These are phyloP conservation scores for Globisporangium radiosum DNA, from an alignment of 352 stramenopile species.

Conservation along the genomic window DNA sequence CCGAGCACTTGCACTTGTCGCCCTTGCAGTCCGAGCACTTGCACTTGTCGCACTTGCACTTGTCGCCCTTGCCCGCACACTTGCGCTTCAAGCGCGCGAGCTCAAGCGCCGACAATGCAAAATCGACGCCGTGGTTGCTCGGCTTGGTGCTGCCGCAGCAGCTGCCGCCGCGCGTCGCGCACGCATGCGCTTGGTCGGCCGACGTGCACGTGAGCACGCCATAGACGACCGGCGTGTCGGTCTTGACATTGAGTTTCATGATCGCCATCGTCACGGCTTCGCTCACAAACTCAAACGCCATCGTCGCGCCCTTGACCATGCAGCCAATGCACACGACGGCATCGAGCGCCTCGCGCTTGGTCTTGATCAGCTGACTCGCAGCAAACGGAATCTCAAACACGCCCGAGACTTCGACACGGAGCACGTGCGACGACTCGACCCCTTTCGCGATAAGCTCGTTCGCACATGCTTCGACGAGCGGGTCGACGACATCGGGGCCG, in stretches of 20 bases:
- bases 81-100: conserved; percentile 86
- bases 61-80: conserved; percentile 27
- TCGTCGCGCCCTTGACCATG: conserved; percentile 93
- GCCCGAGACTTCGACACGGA: conserved; percentile 81
- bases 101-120: conserved; percentile 62
- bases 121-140: conserved; percentile 51
- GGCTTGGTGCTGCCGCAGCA: conserved; percentile 22
- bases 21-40: conserved; percentile 20
- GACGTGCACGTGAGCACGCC: conserved; percentile 91
- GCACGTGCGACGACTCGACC: conserved; percentile 37
- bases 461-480: conserved; percentile 42
- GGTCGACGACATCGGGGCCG: conserved; percentile 35
- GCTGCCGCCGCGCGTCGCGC: conserved; percentile 27
- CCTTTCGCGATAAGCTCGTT: conserved; percentile 52
- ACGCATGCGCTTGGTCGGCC: conserved; percentile 88
- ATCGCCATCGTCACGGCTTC: conserved; percentile 91
- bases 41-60: conserved; percentile 28
- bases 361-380: conserved; percentile 73
- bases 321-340: conserved; percentile 94
- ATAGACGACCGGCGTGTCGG: conserved; percentile 73
- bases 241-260: conserved; percentile 95
- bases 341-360: conserved; percentile 83
- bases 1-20: conserved; percentile 36
- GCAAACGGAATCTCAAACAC: conserved; percentile 94
- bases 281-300: conserved; percentile 98